Conservation (phyloP, 768 basidiomycete genomes). For the Mycena rosella region DNA sequence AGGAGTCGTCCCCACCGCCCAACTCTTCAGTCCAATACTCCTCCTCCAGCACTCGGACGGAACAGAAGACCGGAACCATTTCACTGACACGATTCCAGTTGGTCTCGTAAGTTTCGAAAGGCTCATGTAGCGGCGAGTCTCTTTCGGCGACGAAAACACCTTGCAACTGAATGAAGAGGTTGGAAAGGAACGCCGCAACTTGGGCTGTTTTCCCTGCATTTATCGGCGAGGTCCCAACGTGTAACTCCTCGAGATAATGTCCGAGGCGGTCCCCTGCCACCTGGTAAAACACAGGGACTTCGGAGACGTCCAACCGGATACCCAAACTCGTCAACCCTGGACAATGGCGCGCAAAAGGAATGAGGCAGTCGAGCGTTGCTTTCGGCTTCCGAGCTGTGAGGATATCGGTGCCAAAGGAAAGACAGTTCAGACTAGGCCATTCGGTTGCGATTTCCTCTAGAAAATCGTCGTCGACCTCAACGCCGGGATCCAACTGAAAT, state of each 20-base stretch:
- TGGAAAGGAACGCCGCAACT: slow-evolving; percentile 25
- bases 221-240: slow-evolving; percentile 25
- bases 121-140: neutral
- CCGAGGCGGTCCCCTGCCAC: slow-evolving; percentile 2
- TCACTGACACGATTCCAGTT: slow-evolving; percentile 12
- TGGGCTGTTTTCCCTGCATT: neutral
- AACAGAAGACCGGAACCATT: slow-evolving; percentile 12
- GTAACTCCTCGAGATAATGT: neutral
- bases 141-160: neutral
- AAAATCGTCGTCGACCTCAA: slow-evolving; percentile 8
- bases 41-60: too few relatives aligned
- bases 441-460: slow-evolving; percentile 22
- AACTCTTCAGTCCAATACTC: too few relatives aligned
- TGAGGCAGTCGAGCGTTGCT: slow-evolving; percentile 20
- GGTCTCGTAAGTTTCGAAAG: neutral
- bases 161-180: slow-evolving; percentile 16
- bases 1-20: too few relatives aligned
- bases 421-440: neutral
- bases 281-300: slow-evolving; percentile 19
- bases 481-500: slow-evolving; percentile 4
- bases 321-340: neutral
- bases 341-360: slow-evolving; percentile 18
- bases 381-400: neutral
- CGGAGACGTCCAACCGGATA: slow-evolving; percentile 10
- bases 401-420: slow-evolving; percentile 1